Conservation (phyloP, 768 basidiomycete genomes). For the Suillus clintonianus region DNA sequence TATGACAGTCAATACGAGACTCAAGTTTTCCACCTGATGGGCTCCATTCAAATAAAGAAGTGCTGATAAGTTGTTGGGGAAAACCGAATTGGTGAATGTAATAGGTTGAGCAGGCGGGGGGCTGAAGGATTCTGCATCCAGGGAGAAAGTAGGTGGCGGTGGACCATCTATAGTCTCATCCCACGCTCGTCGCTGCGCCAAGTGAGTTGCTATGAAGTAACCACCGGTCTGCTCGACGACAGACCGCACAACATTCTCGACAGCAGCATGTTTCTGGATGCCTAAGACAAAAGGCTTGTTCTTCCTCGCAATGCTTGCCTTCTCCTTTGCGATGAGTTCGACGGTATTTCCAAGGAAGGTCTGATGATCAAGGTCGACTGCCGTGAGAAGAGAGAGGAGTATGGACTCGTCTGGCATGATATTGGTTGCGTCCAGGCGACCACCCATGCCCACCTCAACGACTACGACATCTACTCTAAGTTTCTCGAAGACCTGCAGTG, state of each 20-base stretch:
- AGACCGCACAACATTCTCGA: conserved; percentile 44
- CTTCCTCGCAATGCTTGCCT: conserved; percentile 74
- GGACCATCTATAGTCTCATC: conserved; percentile 38
- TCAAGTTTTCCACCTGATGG: conserved; percentile 88
- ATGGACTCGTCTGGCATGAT: conserved; percentile 70
- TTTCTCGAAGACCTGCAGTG: conserved; percentile 73
- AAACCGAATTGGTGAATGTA: conserved; percentile 42
- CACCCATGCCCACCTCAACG: conserved; percentile 95
- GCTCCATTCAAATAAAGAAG: conserved; percentile 70
- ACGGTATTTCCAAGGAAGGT: conserved; percentile 81
- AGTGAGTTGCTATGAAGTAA: conserved; percentile 35
- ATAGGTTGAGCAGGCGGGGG: conserved; percentile 46
- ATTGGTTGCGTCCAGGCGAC: conserved; percentile 91
- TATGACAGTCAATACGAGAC: conserved; percentile 63
- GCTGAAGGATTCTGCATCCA: conserved; percentile 27
- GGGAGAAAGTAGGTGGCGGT: conserved; percentile 28
- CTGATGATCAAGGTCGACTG: conserved; percentile 93
- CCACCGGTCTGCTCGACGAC: conserved; percentile 46
- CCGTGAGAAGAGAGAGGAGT: conserved; percentile 78
- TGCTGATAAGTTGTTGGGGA: conserved; percentile 45
- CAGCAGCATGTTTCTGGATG: conserved; percentile 54
- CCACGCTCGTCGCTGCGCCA: conserved; percentile 34
- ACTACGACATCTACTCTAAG: conserved; percentile 77
- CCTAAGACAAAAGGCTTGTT: conserved; percentile 69
- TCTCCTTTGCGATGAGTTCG: conserved; percentile 75